These are phyloP conservation scores for Ophiostoma pallidulum DNA, from an alignment of 2,329 filamentous ascomycete species.

Conservation along the genomic window DNA sequence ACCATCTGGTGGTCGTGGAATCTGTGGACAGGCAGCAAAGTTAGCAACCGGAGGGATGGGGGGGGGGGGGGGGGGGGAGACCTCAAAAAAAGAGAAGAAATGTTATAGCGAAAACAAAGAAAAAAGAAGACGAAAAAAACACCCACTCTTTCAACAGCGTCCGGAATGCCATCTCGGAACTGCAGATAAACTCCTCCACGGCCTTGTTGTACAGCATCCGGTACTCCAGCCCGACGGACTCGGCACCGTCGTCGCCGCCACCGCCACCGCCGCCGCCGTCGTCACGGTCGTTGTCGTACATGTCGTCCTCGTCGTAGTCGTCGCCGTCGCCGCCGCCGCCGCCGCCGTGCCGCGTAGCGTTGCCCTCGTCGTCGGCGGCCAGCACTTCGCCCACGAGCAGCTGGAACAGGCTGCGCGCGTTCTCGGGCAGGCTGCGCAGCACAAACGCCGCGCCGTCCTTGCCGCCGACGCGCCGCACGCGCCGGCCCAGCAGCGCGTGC, in stretches of 20 bases:
- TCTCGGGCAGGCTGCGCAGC: conserved; percentile 80
- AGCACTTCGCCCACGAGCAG: conserved; percentile 80
- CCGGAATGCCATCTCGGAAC: conserved; percentile 90
- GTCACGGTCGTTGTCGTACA: conserved; percentile 77
- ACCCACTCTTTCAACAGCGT: conserved; percentile 83
- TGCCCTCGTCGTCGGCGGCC: conserved; percentile 57
- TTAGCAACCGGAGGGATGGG: no score
- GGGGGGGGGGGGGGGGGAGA: no score
- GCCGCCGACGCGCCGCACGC: conserved; percentile 69
- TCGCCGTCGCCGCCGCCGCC: conserved; percentile 38
- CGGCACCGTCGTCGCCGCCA: conserved; percentile 34
- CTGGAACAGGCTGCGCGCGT: conserved; percentile 78
- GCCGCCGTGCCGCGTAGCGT: conserved; percentile 35
- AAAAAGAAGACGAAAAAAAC: not conserved
- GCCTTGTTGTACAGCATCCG: conserved; percentile 89
- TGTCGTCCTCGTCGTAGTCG: conserved; percentile 45
- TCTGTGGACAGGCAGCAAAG: conserved; percentile 31
- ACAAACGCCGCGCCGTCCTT: conserved; percentile 90
- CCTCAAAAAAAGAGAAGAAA: no score
- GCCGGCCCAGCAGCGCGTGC: conserved; percentile 74
- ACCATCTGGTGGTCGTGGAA: conserved; percentile 99
- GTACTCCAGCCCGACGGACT: conserved; percentile 73
- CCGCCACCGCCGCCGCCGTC: conserved; percentile 77
- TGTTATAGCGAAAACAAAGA: conserved; percentile 18
- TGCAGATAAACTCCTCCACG: conserved; percentile 93